These are phyloP conservation scores for Penicillium sp. DNA, from an alignment of 2,329 filamentous ascomycete genomes.

Conservation along the genomic window DNA sequence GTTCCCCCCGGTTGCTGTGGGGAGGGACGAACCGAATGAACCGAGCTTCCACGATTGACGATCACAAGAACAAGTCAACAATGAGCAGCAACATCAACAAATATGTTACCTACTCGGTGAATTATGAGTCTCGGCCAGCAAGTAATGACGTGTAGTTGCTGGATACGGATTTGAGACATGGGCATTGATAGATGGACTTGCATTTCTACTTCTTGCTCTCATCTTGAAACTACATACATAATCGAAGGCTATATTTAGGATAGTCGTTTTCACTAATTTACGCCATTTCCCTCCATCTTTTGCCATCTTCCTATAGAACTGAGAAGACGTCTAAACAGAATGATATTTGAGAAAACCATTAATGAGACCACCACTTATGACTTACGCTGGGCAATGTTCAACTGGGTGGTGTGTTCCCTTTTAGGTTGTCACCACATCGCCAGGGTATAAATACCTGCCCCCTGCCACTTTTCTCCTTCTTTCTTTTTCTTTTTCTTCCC, in stretches of 20 bases:
- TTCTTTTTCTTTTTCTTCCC: background rate
- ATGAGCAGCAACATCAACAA: conserved; percentile 23
- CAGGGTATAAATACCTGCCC: background rate
- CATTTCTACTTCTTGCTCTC: background rate
- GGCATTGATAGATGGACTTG: background rate
- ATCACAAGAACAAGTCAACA: background rate
- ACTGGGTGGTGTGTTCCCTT: too few species aligned
- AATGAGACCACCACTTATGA: too few species aligned
- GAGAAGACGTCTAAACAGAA: too few species aligned
- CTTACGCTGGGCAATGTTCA: too few species aligned
- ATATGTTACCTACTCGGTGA: conserved; percentile 25
- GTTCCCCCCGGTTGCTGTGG: conserved; percentile 18
- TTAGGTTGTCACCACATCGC: background rate
- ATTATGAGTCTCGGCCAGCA: conserved; percentile 17
- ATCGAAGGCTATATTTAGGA: too few species aligned
- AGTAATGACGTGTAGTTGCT: conserved; percentile 19
- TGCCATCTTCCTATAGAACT: too few species aligned
- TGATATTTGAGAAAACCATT: too few species aligned
- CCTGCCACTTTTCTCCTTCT: background rate
- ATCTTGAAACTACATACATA: too few species aligned
- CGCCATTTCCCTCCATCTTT: too few species aligned
- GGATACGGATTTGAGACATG: conserved; percentile 12
- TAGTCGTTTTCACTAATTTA: too few species aligned
- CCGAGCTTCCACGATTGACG: conserved; percentile 2
- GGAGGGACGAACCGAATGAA: conserved; percentile 12